Evolutionary conservation across 352 stramenopile species (phyloP).

Genomic region (Pythium pyrilobum): DNA sequence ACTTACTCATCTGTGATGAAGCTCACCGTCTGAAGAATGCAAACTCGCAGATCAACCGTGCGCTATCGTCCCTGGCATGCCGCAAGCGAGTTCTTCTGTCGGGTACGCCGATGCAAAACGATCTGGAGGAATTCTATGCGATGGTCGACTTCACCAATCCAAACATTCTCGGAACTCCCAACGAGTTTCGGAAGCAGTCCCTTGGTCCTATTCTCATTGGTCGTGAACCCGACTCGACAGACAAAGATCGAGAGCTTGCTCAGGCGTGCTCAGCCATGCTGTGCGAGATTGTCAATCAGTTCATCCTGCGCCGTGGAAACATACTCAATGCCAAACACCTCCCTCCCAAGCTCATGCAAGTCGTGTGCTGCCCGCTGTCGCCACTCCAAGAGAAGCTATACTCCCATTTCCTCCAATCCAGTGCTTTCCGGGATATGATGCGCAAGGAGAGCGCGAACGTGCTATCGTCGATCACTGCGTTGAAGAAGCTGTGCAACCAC

Average conservation of each 20-base stretch:
- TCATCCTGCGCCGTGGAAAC: conserved; percentile 97
- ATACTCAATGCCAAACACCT: conserved; percentile 98
- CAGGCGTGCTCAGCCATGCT: conserved; percentile 93
- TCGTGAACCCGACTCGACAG: conserved; percentile 87
- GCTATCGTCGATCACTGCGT: conserved; percentile 82
- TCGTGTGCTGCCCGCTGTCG: conserved; percentile 97
- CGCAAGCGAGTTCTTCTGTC: conserved; percentile 94
- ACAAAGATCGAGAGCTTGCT: conserved; percentile 65
- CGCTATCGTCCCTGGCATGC: conserved; percentile 76
- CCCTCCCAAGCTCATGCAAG: conserved; percentile 97
- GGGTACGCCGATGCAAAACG: conserved; percentile 98
- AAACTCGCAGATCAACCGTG: conserved; percentile 91
- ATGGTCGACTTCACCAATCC: conserved; percentile 94
- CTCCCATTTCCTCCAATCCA: conserved; percentile 92
- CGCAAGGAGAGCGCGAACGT: conserved; percentile 91
- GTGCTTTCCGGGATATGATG: conserved; percentile 95
- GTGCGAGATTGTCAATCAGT: conserved; percentile 97
- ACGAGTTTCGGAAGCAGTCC: conserved; percentile 93
- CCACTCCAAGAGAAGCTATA: conserved; percentile 96
- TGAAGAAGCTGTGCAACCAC: conserved; percentile 99
- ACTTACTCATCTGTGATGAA: conserved; percentile 98
- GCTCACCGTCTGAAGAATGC: conserved; percentile 98
- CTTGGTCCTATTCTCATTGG: conserved; percentile 85
- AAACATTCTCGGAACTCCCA: conserved; percentile 72
- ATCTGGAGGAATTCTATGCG: conserved; percentile 98